Evolutionary conservation across 441 rosid species (phyloP), one percentile per base, ranked within the genome.

Genomic region (Monsonia emarginata): DNA sequence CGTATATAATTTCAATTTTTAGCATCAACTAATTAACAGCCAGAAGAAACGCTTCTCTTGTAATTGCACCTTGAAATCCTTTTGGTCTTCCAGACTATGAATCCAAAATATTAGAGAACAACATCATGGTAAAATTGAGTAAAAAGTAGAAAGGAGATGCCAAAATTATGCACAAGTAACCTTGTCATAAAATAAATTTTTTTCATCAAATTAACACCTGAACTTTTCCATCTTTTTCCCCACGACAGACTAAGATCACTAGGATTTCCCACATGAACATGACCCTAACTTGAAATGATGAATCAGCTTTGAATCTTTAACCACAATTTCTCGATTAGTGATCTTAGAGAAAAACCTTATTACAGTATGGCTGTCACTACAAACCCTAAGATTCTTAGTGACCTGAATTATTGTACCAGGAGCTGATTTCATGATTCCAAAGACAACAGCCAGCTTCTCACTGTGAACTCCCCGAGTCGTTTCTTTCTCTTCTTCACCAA

Each of bases 371-470:
- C 92, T 85, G 66, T 87, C 93, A 0, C 81, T 69, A 36, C 92
- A 87, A 40, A 87, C 84, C 68, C 89, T 85, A 14, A 83, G 81
- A 69, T 87, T 87, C 89, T 87, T 87, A 31, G 81, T 85, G 58
- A 85, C 77, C 36, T 63, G 85, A 61, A 87, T 74, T 52, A 76
- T 79, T 62, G 83, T 66, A 52, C 85, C 88, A 22, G 85, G 82
- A 65, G 74, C 71, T 0, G 90, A 79, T 57, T 83, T 79, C 87
- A 87, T 81, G 65, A 84, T 75, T 68, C 84, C 87, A 64, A 85
- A 87, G 42, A 82, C 89, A 68, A 83, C 80, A 0, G 92, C 92
- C 66, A 87, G 75, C 75, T 83, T 87, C 81, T 85, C 92, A 64
- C 89, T 85, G 61, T 87, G 92, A 73, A 87, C 76, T 64, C 77